Evolutionary conservation across 495 filamentous ascomycete species (phyloP).

Genomic region (Penicillium desertorum): DNA sequence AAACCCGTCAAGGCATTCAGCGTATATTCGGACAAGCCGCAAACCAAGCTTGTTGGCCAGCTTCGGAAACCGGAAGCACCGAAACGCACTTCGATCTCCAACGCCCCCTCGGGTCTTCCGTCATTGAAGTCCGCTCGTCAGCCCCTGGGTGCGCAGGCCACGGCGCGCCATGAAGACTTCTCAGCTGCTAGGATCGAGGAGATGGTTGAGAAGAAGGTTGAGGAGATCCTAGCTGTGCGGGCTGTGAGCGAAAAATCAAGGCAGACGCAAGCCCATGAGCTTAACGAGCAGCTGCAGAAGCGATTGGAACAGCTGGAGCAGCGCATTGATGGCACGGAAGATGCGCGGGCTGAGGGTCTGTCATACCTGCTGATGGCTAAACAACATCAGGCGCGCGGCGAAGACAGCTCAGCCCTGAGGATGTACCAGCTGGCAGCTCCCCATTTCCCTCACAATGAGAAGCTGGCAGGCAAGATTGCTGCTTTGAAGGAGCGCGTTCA

Average conservation of each 20-base stretch:
- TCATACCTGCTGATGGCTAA: constrained; percentile 87
- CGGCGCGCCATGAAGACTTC: constrained; percentile 42
- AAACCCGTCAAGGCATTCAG: constrained; percentile 79
- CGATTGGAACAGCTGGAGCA: constrained; percentile 82
- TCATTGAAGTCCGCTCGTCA: constrained; percentile 32
- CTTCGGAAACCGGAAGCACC: constrained; percentile 41
- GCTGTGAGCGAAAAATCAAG: constrained; percentile 50
- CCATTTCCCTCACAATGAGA: constrained; percentile 84
- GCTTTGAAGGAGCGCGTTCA: constrained; percentile 62
- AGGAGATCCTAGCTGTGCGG: constrained; percentile 77
- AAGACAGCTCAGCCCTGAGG: constrained; percentile 72
- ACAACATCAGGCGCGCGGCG: constrained; percentile 80
- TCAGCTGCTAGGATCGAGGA: constrained; percentile 83
- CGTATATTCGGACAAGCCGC: constrained; percentile 74
- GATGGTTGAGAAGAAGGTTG: constrained; percentile 86
- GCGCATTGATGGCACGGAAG: constrained; percentile 73
- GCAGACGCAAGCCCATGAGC: constrained; percentile 52
- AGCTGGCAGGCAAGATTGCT: constrained; percentile 75
- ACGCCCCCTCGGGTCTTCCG: constrained; percentile 30
- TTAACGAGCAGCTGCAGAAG: constrained; percentile 74
- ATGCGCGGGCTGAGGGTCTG: constrained; percentile 73
- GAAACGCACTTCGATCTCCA: constrained; percentile 43
- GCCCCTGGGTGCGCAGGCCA: constrained; percentile 31
- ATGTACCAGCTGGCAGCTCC: constrained; percentile 85
- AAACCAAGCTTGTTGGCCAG: constrained; percentile 41